Conservation (phyloP, 805 yeast genomes). For the Hanseniaspora jakobsenii region DNA sequence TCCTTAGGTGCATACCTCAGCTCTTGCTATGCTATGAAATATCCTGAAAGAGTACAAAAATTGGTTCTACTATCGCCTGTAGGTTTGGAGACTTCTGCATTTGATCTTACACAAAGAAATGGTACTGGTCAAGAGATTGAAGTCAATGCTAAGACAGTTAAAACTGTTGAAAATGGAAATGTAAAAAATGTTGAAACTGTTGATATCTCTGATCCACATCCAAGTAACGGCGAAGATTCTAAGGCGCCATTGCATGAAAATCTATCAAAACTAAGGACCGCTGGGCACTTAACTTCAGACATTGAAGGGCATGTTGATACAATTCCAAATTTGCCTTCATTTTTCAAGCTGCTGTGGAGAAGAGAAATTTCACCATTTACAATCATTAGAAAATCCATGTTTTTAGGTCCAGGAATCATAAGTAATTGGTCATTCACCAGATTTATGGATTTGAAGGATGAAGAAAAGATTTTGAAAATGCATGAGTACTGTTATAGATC, state of each 20-base stretch:
- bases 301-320: constrained; percentile 28
- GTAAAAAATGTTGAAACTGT: too few relatives aligned
- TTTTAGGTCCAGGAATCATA: constrained; percentile 40
- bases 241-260: not conserved
- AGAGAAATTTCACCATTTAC: constrained; percentile 44
- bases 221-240: too few relatives aligned
- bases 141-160: not conserved
- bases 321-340: constrained; percentile 28
- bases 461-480: constrained; percentile 30
- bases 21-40: constrained; percentile 43
- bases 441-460: constrained; percentile 27
- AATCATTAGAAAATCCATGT: constrained; percentile 40
- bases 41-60: constrained; percentile 40
- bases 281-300: constrained; percentile 24
- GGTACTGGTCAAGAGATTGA: not conserved
- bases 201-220: too few relatives aligned
- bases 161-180: not conserved
- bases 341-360: constrained; percentile 40
- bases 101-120: constrained; percentile 20
- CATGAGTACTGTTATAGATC: constrained; percentile 43
- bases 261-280: constrained; percentile 8
- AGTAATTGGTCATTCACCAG: constrained; percentile 46
- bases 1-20: constrained; percentile 63
- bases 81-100: constrained; percentile 51
- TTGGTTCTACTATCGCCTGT: constrained; percentile 57